These are phyloP conservation scores for Cyberlindnera misumaiensis DNA, from an alignment of 805 yeast genomes.

Conservation along the genomic window DNA sequence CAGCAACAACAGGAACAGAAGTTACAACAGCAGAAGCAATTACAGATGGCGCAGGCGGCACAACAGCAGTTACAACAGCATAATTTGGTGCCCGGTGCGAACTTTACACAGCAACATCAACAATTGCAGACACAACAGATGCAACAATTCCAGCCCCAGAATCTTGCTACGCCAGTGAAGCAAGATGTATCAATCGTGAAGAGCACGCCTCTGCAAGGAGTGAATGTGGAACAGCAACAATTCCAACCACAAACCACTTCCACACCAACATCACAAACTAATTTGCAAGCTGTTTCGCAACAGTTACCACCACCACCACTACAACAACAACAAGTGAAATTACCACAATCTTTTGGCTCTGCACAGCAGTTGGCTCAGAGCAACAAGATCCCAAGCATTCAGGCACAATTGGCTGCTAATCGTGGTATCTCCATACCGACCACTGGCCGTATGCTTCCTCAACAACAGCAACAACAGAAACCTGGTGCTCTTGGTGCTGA, in stretches of 20 bases:
- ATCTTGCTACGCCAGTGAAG: neutral
- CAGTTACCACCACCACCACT: neutral
- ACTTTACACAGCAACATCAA: neutral
- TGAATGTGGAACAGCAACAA: constrained; percentile 4
- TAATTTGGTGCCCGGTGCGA: neutral
- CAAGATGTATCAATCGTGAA: neutral
- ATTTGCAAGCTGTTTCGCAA: neutral
- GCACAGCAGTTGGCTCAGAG: neutral
- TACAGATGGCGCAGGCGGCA: constrained; percentile 17
- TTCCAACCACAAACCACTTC: constrained; percentile 1
- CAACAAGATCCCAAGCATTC: constrained; percentile 21
- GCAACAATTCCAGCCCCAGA: constrained; percentile 5
- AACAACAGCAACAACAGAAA: constrained; percentile 21
- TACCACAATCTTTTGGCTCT: neutral
- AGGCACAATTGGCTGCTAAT: constrained; percentile 27
- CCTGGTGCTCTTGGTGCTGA: constrained; percentile 29
- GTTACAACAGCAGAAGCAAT: constrained; percentile 23
- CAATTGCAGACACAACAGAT: constrained; percentile 2
- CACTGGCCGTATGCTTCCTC: constrained; percentile 21
- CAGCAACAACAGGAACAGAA: constrained; percentile 33
- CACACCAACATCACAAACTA: too few species aligned
- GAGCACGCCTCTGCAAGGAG: neutral
- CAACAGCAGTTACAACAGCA: constrained; percentile 14
- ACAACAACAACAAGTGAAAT: constrained; percentile 3
- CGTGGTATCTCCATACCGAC: constrained; percentile 20